These are phyloP conservation scores for Pseudogymnoascus destructans DNA, from an alignment of 2,329 filamentous ascomycete species.

Conservation along the genomic window DNA sequence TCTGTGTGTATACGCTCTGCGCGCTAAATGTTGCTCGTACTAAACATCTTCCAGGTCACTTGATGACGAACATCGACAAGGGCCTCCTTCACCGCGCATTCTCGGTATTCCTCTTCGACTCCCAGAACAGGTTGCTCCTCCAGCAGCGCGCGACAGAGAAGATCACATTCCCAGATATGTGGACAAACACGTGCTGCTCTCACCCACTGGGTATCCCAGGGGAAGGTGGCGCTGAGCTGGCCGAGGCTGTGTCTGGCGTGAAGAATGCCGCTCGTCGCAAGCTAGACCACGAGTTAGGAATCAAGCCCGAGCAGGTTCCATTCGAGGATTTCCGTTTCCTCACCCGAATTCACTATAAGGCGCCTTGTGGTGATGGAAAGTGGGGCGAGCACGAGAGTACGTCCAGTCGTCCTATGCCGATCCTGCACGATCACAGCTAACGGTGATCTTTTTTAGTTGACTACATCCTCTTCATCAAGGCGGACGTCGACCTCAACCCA, in stretches of 20 bases:
- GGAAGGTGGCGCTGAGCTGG: constrained; percentile 75
- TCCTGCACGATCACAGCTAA: constrained; percentile 10
- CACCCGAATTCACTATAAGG: constrained; percentile 96
- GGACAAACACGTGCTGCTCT: constrained; percentile 99
- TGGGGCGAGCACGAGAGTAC: constrained; percentile 98
- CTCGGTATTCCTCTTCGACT: constrained; percentile 95
- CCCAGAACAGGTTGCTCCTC: constrained; percentile 79
- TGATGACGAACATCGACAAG: constrained; percentile 98
- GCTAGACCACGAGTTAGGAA: constrained; percentile 87
- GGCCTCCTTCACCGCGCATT: constrained; percentile 94
- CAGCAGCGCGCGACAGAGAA: constrained; percentile 94
- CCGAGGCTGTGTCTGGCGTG: constrained; percentile 69
- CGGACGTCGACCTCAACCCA: constrained; percentile 67
- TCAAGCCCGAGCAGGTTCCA: constrained; percentile 77
- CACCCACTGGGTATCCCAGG: constrained; percentile 84
- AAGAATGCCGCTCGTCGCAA: constrained; percentile 90
- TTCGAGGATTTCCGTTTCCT: constrained; percentile 86
- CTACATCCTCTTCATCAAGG: constrained; percentile 97
- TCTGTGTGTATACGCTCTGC: constrained; percentile 48
- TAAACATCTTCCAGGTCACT: constrained; percentile 52
- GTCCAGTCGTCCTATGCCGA: constrained; percentile 26
- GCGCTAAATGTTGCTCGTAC: not conserved
- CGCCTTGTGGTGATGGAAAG: constrained; percentile 76
- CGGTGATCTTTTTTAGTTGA: constrained; percentile 50
- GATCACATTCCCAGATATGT: constrained; percentile 98